Evolutionary conservation across 139 green algal species (phyloP), one percentile per base, ranked within the genome.

Genomic region (Chlamydomonas incerta): DNA sequence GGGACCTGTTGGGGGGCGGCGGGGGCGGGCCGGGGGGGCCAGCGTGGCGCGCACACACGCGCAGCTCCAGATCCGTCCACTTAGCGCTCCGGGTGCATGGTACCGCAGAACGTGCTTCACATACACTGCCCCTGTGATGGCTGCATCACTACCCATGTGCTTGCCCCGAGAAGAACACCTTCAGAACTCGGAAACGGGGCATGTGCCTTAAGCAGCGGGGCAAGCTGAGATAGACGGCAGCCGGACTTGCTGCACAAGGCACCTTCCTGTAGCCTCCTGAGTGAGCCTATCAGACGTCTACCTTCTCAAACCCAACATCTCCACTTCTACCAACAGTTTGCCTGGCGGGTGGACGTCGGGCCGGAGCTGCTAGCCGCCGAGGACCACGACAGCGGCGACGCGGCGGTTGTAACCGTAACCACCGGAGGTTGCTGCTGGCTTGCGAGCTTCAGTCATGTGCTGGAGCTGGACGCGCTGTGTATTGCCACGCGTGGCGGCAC

Each of bases 381-480:
- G 2, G 74, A 82, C 55, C 11, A 5, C 29, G 15, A 10, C 63
- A 17, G 2, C 5, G 63, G 1, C 29, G 63, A 21, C 2, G 55
- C 20, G 55, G 55, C 18, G 14, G 62, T 31, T 68, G 62, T n/a
- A 26, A 34, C 33, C 63, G 63, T 21, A 70, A 10, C 63, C 17
- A 33, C 1, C 41, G 29, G 60, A 10, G 18, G 26, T 37, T 14
- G 57, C 28, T 2, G 57, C 28, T 83, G 66, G 66, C 14, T 90
- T 0, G 71, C 76, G 6, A 69, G 77, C 18, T 88, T 92, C 66
- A 68, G 50, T 65, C 80, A 88, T 67, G 84, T 88, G 8, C 76
- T 94, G 0, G 93, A 96, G 62, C 79, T 95, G 23, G 92, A 95
- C 5, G 87, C 92, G 28, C 34, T 97, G 17, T 90, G 82, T 74